These are phyloP conservation scores for Candida vartiovaarae DNA, from an alignment of 805 yeast genomes.

Conservation along the genomic window DNA sequence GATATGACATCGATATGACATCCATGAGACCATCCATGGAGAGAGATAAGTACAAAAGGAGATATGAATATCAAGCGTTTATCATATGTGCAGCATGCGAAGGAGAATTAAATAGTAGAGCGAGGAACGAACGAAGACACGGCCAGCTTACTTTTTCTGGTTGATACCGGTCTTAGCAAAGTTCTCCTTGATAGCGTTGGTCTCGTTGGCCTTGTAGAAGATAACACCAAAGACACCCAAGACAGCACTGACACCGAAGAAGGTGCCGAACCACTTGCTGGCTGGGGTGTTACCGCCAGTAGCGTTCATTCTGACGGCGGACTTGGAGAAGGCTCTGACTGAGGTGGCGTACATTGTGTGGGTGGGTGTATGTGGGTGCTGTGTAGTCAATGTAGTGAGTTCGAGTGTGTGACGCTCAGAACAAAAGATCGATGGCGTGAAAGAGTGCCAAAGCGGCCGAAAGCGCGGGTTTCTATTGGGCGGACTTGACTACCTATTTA, in stretches of 20 bases:
- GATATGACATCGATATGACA: no score
- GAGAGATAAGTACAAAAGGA: no score
- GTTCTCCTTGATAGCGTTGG: conserved; percentile 14
- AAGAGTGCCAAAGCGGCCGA: no score
- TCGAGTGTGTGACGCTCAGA: no score
- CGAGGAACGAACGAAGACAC: no score
- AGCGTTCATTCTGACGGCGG: conserved; percentile 20
- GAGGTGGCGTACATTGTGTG: conserved; percentile 22
- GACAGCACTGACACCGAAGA: conserved; percentile 19
- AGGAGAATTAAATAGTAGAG: no score
- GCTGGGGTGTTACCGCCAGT: conserved; percentile 7
- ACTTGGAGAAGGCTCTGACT: conserved; percentile 21
- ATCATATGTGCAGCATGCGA: no score
- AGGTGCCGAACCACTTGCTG: conserved; percentile 19
- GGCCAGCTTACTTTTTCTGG: conserved; percentile 4
- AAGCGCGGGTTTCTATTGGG: conserved; percentile 8
- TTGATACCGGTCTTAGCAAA: conserved; percentile 18
- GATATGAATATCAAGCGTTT: no score
- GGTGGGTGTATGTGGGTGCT: not conserved
- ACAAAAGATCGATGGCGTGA: no score
- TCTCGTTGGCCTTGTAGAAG: conserved; percentile 21
- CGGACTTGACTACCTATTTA: conserved; percentile 11
- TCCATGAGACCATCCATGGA: no score
- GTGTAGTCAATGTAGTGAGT: no score
- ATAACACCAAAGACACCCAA: conserved; percentile 18